A percentile compares a stretch with the other conserved stretches of the same genome.
Conservation (phyloP, 805 yeast species). For the Yueomyces sp. region DNA sequence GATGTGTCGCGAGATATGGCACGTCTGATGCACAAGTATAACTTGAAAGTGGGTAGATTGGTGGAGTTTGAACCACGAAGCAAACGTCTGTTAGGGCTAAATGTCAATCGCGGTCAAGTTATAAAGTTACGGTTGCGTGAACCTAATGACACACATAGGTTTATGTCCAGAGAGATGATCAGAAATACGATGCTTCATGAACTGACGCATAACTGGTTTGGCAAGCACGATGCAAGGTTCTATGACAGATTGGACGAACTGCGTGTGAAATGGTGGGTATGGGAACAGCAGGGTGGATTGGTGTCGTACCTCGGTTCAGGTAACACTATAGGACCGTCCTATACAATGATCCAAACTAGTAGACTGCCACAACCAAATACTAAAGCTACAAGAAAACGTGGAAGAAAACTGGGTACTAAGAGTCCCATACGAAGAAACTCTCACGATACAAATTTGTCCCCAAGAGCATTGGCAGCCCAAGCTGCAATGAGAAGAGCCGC, state of each 20-base stretch:
- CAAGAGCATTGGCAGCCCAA: too few species aligned
- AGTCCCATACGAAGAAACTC: too few species aligned
- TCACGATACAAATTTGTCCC: too few species aligned
- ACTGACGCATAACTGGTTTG: slow-evolving; percentile 63
- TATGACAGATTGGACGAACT: slow-evolving; percentile 52
- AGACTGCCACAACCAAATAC: too few species aligned
- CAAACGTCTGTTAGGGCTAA: slow-evolving; percentile 57
- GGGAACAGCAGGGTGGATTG: slow-evolving; percentile 17
- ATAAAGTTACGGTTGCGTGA: slow-evolving; percentile 60
- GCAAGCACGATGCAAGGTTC: slow-evolving; percentile 70
- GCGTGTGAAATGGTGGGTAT: slow-evolving; percentile 32
- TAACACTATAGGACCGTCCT: not conserved
- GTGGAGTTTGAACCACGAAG: slow-evolving; percentile 75
- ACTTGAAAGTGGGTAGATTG: slow-evolving; percentile 50
- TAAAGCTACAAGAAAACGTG: too few species aligned
- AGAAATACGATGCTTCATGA: slow-evolving; percentile 85
- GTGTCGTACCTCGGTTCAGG: slow-evolving; percentile 23
- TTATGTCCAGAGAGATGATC: slow-evolving; percentile 51
- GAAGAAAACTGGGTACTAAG: too few species aligned
- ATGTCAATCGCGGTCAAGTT: slow-evolving; percentile 66
- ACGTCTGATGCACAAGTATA: slow-evolving; percentile 61
- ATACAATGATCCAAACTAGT: too few species aligned
- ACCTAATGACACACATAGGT: slow-evolving; percentile 35
- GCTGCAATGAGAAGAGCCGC: too few species aligned
- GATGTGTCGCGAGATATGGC: slow-evolving; percentile 59